phyloP scores from a whole-genome alignment of 2,329 filamentous ascomycete species.

The Lasiodiplodia citricola region DNA sequence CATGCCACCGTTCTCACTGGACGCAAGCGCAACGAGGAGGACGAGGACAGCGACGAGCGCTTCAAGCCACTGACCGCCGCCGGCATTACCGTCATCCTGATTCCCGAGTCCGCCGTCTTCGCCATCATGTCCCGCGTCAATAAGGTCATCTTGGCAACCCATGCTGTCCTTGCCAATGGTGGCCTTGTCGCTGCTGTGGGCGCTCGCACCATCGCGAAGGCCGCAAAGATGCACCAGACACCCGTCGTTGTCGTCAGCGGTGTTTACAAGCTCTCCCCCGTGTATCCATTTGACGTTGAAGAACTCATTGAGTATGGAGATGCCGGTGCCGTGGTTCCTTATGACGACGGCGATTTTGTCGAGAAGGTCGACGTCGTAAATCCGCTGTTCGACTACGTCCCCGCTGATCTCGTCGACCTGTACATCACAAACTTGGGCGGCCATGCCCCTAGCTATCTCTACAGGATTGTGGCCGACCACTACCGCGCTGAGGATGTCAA shows the following conservation, averaged over 20 bases:
- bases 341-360: constrained; percentile 79
- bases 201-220: constrained; percentile 81
- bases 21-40: constrained; percentile 46
- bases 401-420: constrained; percentile 74
- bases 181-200: constrained; percentile 84
- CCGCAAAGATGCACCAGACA: constrained; percentile 80
- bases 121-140: constrained; percentile 95
- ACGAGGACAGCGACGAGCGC: constrained; percentile 59
- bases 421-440: constrained; percentile 86
- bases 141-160: constrained; percentile 90
- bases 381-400: constrained; percentile 82
- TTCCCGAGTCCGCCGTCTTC: constrained; percentile 84
- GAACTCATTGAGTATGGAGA: constrained; percentile 86
- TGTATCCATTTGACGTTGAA: constrained; percentile 83
- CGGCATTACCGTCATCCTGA: constrained; percentile 81
- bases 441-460: constrained; percentile 74
- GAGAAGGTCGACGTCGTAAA: constrained; percentile 78
- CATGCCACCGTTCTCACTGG: constrained; percentile 67
- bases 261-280: constrained; percentile 91
- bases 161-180: constrained; percentile 86
- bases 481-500: constrained; percentile 50
- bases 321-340: constrained; percentile 75
- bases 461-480: constrained; percentile 74
- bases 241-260: constrained; percentile 89
- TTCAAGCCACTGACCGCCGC: constrained; percentile 80